A percentile compares a stretch with the other conserved stretches of the same genome.
Evolutionary conservation across 1,284 basidiomycete species (phyloP).

Genomic region (Leccinum huronense): DNA sequence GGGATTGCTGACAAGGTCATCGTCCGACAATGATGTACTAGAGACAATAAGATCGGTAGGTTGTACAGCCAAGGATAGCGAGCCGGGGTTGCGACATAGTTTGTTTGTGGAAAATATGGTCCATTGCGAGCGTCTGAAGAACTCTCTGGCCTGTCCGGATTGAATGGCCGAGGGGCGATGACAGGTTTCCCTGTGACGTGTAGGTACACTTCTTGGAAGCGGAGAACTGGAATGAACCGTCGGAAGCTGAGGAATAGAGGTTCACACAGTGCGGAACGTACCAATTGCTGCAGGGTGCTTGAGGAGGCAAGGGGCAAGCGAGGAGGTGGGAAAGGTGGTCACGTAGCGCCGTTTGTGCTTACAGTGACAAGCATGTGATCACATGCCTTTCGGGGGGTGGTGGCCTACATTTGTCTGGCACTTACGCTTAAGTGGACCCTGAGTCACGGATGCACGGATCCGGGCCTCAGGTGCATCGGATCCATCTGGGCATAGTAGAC

Average conservation of each 20-base stretch:
- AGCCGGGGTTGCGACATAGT: conserved; percentile 12
- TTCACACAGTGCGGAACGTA: conserved; percentile 33
- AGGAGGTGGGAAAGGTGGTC: conserved; percentile 16
- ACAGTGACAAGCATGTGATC: conserved; percentile 62
- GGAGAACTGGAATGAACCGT: conserved; percentile 51
- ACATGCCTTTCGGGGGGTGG: conserved; percentile 54
- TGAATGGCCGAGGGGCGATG: conserved; percentile 57
- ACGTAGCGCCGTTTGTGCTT: conserved; percentile 77
- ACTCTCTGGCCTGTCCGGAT: conserved; percentile 26
- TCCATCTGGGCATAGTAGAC: conserved; percentile 37
- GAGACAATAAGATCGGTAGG: conserved; percentile 20
- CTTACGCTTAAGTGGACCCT: conserved; percentile 59
- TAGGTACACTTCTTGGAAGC: conserved; percentile 78
- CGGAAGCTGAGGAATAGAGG: conserved; percentile 4
- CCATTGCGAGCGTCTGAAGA: conserved; percentile 23
- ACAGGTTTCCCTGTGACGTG: conserved; percentile 73
- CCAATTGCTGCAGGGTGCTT: conserved; percentile 82
- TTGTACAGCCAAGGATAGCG: conserved; percentile 21
- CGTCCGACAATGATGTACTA: conserved; percentile 35
- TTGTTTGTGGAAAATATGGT: conserved; percentile 18
- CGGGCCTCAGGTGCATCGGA: too few relatives aligned
- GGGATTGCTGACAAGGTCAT: conserved; percentile 29
- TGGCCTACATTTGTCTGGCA: conserved; percentile 64
- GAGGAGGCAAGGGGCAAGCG: conserved; percentile 10
- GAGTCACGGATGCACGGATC: conserved; percentile 38